Evolutionary conservation across 371 early-diverging fungal species (phyloP), one percentile per base, ranked within the genome.

Genomic region (Parasitella parasitica): DNA sequence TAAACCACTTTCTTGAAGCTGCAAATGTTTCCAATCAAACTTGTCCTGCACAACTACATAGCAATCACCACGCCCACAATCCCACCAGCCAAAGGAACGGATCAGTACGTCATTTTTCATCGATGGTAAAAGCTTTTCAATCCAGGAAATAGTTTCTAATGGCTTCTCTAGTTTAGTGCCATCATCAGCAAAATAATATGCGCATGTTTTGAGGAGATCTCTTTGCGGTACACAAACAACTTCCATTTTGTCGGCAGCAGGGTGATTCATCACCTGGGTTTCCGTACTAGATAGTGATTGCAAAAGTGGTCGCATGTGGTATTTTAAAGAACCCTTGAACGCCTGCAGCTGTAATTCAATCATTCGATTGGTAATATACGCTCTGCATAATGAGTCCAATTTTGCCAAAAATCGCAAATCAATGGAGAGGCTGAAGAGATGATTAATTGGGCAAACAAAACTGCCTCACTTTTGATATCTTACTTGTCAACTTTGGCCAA

Each of bases 1-100:
- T 8, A 72, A 57, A 11, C 73, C 73, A 38, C 56, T 57, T 22
- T 43, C 57, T 34, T 61, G 65, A 39, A 74, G 35, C 7, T 67
- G 46, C 6, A 77, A 54, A 34, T 67, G 61, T 11, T 66, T 62
- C 61, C 70, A 69, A 22, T 81, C 66, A 30, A 76, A 63, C 39
- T 56, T 72, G 27, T 77, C 75, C 57, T 81, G 78, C 13, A 78
- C 66, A 2, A 75, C 74, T 2, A 78, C 82, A 66, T 73, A 78
- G 57, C 82, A 81, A 37, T 81, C 77, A 3, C 72, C 73, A 57
- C 65, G 61, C 13, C 76, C 78, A 36, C 77, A 71, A 24, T 70
- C 70, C 79, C 82, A 78, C 76, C 81, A 75, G 0, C 82, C 82
- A 11, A 71, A 78, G 0, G 78, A 67, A 7, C 77, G 70, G 53